Evolutionary conservation across 2,329 filamentous ascomycete genomes (phyloP).

Genomic region (Ceratocystis colombiana): DNA sequence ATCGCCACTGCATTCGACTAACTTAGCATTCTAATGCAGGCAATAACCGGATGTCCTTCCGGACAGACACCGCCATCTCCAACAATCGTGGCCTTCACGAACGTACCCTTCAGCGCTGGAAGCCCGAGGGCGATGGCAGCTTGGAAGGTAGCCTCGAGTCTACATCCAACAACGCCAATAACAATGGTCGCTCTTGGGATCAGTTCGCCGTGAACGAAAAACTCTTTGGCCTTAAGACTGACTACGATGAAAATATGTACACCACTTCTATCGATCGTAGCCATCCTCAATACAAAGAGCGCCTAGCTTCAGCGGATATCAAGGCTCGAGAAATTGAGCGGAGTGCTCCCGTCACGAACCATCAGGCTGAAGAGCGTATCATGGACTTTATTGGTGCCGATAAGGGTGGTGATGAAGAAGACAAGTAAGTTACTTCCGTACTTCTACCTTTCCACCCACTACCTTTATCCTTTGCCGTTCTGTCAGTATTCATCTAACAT

Average conservation of each 20-base stretch:
- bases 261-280: conserved; percentile 81
- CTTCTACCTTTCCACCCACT: not conserved
- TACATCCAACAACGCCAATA: conserved; percentile 29
- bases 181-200: conserved; percentile 54
- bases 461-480: not conserved
- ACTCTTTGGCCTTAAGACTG: conserved; percentile 76
- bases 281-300: conserved; percentile 70
- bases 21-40: conserved; percentile 32
- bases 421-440: conserved; percentile 52
- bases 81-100: conserved; percentile 59
- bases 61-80: conserved; percentile 82
- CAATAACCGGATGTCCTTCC: conserved; percentile 59
- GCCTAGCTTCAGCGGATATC: conserved; percentile 66
- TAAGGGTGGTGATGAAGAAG: conserved; percentile 76
- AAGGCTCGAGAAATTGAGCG: conserved; percentile 85
- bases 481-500: not conserved
- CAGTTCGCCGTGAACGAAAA: conserved; percentile 87
- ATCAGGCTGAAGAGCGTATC: conserved; percentile 82
- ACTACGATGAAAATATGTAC: conserved; percentile 91
- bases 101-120: conserved; percentile 71
- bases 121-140: conserved; percentile 51
- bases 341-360: conserved; percentile 61
- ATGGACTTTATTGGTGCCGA: conserved; percentile 55
- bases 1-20: conserved; percentile 13
- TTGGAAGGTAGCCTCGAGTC: conserved; percentile 64